Conservation (phyloP, 106 monocot genomes). For the Chionographis japonica region DNA sequence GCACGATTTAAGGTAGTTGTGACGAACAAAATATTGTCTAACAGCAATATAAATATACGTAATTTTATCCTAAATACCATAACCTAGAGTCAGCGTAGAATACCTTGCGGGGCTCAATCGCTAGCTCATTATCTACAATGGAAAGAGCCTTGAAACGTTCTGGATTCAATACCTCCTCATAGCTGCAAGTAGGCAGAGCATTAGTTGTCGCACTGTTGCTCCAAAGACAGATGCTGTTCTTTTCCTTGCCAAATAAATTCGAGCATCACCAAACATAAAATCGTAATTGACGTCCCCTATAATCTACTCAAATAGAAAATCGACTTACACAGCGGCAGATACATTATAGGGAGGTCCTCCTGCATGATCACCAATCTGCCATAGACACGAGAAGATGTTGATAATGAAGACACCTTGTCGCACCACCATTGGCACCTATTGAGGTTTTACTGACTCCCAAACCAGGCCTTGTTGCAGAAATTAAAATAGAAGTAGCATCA, state of each 20-base stretch:
- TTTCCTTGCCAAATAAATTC: not conserved
- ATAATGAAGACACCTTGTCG: not conserved
- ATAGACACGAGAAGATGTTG: not conserved
- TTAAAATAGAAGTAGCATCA: too few species aligned
- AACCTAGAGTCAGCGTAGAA: not conserved
- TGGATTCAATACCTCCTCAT: constrained; percentile 41
- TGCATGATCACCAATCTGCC: constrained; percentile 35
- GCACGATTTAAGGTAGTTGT: too few species aligned
- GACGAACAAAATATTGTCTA: not conserved
- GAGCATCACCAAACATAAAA: not conserved
- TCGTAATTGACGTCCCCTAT: not conserved
- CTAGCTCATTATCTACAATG: constrained; percentile 58
- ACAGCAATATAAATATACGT: too few species aligned
- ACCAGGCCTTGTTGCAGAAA: too few species aligned
- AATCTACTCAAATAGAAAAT: not conserved
- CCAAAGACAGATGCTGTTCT: too few species aligned
- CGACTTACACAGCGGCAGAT: constrained; percentile 34
- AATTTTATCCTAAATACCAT: not conserved
- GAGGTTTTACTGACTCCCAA: too few species aligned
- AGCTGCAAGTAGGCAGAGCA: constrained; percentile 29
- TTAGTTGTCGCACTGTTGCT: not conserved
- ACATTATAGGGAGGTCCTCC: constrained; percentile 45
- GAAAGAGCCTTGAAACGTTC: constrained; percentile 42
- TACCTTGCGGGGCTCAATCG: constrained; percentile 59
- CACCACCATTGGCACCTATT: too few species aligned